Evolutionary conservation across 768 basidiomycete species (phyloP), one percentile per base, ranked within the genome.

Genomic region (Tylopilus felleus): DNA sequence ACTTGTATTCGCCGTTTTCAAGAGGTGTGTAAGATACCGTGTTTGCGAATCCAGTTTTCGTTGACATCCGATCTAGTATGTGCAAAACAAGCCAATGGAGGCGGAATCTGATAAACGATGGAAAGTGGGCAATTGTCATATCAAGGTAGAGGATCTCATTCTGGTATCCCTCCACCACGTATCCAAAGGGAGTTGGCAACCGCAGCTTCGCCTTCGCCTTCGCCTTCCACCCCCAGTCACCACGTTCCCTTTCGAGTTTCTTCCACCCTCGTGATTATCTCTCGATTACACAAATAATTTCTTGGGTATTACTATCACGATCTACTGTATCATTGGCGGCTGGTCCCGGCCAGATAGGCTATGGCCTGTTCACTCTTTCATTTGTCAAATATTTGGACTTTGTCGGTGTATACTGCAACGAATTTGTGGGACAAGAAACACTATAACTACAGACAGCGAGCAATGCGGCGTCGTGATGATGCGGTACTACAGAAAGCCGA

Each of bases 81-180:
- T 79, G 57, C 71, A 77, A 57, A 60, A 66, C 38, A 74, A 74
- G 29, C 67, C 68, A n/a, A 75, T 86, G 70, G 87, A 91, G 51
- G 85, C 85, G 25, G 84, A 83, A 16, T 76, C 78, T 4, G 84
- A 88, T 64, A 63, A 65, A 10, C 69, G 72, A 25, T 91, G 86
- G 88, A 76, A 73, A 58, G 78, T 91, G n/a, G 86, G 85, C 16
- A 60, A 66, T 14, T 64, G 71, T 38, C 72, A 78, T 55, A 84
- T 90, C 69, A 78, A 68, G 35, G 71, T 86, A 5, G 85, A 86
- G 27, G 81, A 90, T 64, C 74, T 91, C 47, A 73, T 85, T 47
- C 79, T 91, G 42, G 85, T 91, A 60, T 86, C 86, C 60, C 81
- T 90, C 50, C 88, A 90, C 70, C 89, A 91, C 59, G 87, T 90